These are phyloP conservation scores for Ramaria sp. DNA, from an alignment of 768 basidiomycete genomes.

Conservation along the genomic window DNA sequence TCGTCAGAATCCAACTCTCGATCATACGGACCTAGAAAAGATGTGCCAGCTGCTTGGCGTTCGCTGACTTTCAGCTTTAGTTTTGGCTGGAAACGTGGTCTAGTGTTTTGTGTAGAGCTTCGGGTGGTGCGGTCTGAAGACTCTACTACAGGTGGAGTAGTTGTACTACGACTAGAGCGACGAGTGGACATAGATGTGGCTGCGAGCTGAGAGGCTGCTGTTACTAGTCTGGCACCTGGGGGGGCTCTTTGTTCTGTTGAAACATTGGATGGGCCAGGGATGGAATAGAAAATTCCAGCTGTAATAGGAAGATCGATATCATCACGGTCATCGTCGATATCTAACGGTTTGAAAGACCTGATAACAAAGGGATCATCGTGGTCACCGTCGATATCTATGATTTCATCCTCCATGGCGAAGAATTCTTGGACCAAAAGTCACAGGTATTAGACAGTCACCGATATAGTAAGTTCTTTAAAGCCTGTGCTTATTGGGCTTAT, in stretches of 20 bases:
- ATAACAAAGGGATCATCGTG: neutral
- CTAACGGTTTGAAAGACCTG: too few species aligned
- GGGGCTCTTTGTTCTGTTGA: neutral
- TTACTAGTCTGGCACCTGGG: neutral
- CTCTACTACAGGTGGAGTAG: conserved; percentile 1
- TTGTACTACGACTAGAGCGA: conserved; percentile 3
- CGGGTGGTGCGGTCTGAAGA: conserved; percentile 43
- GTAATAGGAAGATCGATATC: conserved; percentile 2
- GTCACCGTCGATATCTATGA: conserved; percentile 8
- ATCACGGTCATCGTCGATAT: conserved; percentile 5
- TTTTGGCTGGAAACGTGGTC: conserved; percentile 51
- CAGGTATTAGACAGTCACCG: neutral
- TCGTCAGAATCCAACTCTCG: conserved; percentile 92
- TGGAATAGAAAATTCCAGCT: neutral
- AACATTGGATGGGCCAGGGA: neutral
- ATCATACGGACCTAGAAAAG: conserved; percentile 86
- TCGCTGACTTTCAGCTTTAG: conserved; percentile 84
- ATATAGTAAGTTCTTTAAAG: neutral
- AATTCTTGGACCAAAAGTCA: neutral
- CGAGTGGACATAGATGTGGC: conserved; percentile 5
- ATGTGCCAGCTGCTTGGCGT: conserved; percentile 76
- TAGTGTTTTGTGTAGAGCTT: conserved; percentile 33
- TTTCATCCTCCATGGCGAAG: conserved; percentile 3
- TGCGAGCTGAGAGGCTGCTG: neutral
- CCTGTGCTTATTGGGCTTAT: too few species aligned